Evolutionary conservation across 2,329 filamentous ascomycete genomes (phyloP), one percentile per base, ranked within the genome.

Genomic region (Aspergillus fijiensis): DNA sequence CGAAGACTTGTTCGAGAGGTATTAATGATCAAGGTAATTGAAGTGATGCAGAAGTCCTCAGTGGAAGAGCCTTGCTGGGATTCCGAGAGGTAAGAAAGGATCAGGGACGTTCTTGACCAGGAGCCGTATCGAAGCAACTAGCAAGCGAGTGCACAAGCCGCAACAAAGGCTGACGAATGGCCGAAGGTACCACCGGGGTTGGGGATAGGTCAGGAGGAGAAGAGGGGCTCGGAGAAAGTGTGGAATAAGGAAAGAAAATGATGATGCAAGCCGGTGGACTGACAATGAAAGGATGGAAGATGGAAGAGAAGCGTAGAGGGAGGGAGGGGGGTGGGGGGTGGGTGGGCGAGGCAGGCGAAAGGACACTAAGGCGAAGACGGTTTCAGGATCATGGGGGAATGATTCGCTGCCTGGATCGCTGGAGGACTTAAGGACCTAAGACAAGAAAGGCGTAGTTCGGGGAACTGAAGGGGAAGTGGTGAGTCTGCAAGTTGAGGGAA

Each of bases 111-210:
- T 45, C 14, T 45, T 9, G 11, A 12, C 39, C 5, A 45, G 12
- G 16, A 45, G 39, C 39, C 5, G 39, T 45, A 45, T 45, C 14
- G 39, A 45, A 45, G 27, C 39, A 23, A 45, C 6, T 31, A 39
- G 42, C 42, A 35, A 47, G 39, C 45, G 53, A 55, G 53, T 31
- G 53, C 53, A 55, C 53, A 55, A 55, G 53, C 53, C 53, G 53
- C 53, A 55, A 16, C n/a, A 27, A 49, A 47, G 52, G 47, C 53
- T 55, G 53, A 55, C 27, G 53, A 55, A 45, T 21, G 42, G 16
- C 14, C 16, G 33, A 33, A 35, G 42, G 10, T 16, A 55, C 39
- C 39, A 45, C 39, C 23, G 27, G 42, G 42, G 23, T 47, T 49
- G 45, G 33, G 27, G 27, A n/a, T 50, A 50, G 29, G 49, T 27